Evolutionary conservation across 2,329 filamentous ascomycete genomes (phyloP).

Genomic region (Leptographium flavum): DNA sequence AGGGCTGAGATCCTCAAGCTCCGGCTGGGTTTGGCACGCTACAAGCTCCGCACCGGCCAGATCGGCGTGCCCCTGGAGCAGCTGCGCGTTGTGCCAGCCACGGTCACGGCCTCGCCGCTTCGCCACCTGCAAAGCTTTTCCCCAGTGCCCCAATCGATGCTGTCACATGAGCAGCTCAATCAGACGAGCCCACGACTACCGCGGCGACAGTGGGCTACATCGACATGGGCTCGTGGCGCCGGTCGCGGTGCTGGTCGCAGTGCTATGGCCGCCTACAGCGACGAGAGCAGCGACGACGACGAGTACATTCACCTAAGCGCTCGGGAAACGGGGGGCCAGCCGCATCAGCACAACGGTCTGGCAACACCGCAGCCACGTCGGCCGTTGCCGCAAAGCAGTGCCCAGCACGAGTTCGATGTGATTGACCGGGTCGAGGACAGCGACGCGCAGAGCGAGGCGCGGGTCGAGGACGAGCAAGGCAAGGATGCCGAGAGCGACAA

Average conservation of each 20-base stretch:
- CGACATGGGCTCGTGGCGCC: no score
- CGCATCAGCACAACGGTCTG: no score
- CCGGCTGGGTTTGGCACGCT: constrained; percentile 56
- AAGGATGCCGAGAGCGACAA: neutral
- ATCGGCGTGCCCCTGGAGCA: constrained; percentile 48
- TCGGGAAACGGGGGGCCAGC: neutral
- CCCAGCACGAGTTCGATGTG: constrained; percentile 1
- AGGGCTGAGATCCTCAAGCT: constrained; percentile 52
- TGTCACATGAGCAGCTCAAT: neutral
- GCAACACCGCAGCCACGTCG: neutral
- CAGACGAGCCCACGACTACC: neutral
- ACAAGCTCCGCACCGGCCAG: constrained; percentile 64
- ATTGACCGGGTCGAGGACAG: constrained; percentile 6
- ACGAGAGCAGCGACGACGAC: constrained; percentile 1
- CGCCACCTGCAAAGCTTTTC: no score
- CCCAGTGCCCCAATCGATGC: no score
- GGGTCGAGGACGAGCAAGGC: neutral
- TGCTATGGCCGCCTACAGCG: neutral
- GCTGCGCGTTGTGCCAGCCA: constrained; percentile 30
- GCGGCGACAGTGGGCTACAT: neutral
- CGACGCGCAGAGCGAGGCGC: constrained; percentile 6
- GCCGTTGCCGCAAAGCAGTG: neutral
- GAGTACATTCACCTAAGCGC: neutral
- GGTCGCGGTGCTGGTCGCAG: no score
- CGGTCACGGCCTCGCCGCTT: no score